A percentile compares a stretch with the other conserved stretches of the same genome.
phyloP scores from a whole-genome alignment of 768 basidiomycete species.

The Boletus vinaceobasis region DNA sequence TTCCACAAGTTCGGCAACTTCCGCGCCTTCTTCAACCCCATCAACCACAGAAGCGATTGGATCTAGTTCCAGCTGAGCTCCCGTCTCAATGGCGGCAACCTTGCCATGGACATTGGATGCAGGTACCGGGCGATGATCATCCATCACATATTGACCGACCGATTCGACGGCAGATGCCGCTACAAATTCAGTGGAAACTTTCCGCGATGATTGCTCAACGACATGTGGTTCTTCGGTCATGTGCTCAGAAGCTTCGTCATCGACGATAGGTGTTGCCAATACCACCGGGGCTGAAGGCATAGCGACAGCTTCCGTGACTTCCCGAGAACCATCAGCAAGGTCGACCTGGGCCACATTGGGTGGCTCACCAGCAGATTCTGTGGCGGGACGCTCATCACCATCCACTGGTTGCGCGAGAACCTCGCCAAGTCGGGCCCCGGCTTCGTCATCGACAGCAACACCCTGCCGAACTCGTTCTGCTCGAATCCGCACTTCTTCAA shows the following conservation, averaged over 20 bases:
- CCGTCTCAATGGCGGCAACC: slow-evolving; percentile 9
- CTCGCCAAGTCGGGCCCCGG: not conserved
- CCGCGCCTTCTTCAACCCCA: slow-evolving; percentile 11
- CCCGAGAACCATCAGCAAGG: slow-evolving; percentile 2
- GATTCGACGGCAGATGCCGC: slow-evolving; percentile 10
- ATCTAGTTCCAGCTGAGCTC: slow-evolving; percentile 9
- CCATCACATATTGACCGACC: not conserved
- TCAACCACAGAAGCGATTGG: not conserved
- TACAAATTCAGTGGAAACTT: slow-evolving; percentile 1
- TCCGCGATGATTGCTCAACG: slow-evolving; percentile 3
- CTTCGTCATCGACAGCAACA: not conserved
- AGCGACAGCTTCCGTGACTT: slow-evolving; percentile 3
- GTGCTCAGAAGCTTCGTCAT: not conserved
- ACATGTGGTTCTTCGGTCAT: slow-evolving; percentile 1
- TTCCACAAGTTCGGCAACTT: slow-evolving; percentile 8
- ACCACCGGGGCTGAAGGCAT: not conserved
- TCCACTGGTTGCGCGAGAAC: not conserved
- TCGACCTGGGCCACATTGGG: slow-evolving; percentile 1
- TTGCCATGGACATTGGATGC: not conserved
- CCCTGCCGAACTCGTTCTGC: not conserved
- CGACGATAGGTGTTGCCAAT: not conserved
- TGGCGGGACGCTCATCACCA: not conserved
- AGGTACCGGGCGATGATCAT: slow-evolving; percentile 1
- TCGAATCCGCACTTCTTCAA: not conserved
- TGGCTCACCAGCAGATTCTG: not conserved